These are phyloP conservation scores for Diaporthe destruens DNA, from an alignment of 2,329 filamentous ascomycete genomes.

Conservation along the genomic window DNA sequence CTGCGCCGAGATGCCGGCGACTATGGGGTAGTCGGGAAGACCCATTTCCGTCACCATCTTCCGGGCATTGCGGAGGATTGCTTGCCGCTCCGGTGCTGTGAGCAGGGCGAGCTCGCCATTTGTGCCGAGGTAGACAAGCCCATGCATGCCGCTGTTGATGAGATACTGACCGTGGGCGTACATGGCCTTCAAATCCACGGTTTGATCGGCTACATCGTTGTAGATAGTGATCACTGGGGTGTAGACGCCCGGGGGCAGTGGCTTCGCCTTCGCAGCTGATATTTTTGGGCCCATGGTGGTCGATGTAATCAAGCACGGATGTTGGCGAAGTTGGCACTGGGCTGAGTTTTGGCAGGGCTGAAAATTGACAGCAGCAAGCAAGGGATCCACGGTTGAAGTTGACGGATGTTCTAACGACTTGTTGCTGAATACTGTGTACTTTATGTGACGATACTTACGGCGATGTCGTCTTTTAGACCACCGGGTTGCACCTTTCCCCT, in stretches of 20 bases:
- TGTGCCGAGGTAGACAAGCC: constrained; percentile 61
- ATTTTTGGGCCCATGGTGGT: background rate
- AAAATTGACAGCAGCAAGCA: no score
- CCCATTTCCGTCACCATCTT: constrained; percentile 48
- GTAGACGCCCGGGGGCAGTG: constrained; percentile 59
- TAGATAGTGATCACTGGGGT: constrained; percentile 62
- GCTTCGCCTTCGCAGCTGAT: constrained; percentile 52
- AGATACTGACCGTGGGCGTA: constrained; percentile 57
- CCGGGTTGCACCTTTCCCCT: background rate
- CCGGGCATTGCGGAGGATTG: constrained; percentile 54
- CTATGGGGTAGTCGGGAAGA: constrained; percentile 54
- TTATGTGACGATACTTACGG: background rate
- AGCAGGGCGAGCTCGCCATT: constrained; percentile 61
- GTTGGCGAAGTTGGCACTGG: no score
- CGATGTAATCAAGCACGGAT: background rate
- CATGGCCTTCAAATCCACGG: constrained; percentile 59
- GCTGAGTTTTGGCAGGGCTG: no score
- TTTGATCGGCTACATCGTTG: constrained; percentile 54
- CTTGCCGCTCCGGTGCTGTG: constrained; percentile 54
- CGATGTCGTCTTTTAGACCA: background rate
- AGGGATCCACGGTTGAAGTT: background rate
- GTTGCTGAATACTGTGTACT: background rate
- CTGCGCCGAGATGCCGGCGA: constrained; percentile 58
- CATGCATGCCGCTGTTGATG: constrained; percentile 58
- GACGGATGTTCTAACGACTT: background rate